Percentiles rank a stretch among this genome's conserved stretches.
Conservation (phyloP, 768 basidiomycete genomes). For the Mrakia blollopis region DNA sequence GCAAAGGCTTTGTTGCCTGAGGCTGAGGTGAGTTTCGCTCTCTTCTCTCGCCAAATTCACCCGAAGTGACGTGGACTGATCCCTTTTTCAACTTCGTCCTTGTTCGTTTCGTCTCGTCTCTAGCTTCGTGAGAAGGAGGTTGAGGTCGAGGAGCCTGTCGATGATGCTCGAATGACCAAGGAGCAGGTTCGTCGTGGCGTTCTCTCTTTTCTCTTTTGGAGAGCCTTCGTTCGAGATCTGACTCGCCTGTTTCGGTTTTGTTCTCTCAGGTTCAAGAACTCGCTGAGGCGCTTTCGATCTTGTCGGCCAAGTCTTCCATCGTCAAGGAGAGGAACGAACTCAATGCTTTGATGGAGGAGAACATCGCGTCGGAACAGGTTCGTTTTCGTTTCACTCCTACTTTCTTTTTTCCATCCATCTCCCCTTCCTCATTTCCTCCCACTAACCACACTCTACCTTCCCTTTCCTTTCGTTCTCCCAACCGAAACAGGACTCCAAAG, state of each 20-base stretch:
- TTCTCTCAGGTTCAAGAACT: conserved; percentile 75
- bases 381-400: conserved; percentile 19
- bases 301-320: conserved; percentile 90
- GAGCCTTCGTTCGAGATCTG: conserved; percentile 84
- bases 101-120: conserved; percentile 22
- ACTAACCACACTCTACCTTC: background rate
- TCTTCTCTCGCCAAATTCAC: background rate
- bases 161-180: conserved; percentile 88
- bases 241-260: conserved; percentile 54
- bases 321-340: conserved; percentile 94
- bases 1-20: conserved; percentile 62
- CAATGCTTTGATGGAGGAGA: conserved; percentile 86
- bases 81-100: background rate
- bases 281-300: conserved; percentile 78
- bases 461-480: background rate
- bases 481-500: conserved; percentile 43
- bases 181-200: conserved; percentile 94
- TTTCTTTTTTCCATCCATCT: no score
- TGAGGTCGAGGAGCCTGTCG: conserved; percentile 32
- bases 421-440: background rate
- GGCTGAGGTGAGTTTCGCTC: conserved; percentile 61
- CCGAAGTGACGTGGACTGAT: background rate
- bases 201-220: conserved; percentile 78
- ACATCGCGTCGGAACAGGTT: conserved; percentile 80
- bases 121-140: conserved; percentile 35